Percentiles rank a stretch among this genome's conserved stretches.
Evolutionary conservation across 495 filamentous ascomycete genomes (phyloP).

Genomic region (Neurospora sp.): DNA sequence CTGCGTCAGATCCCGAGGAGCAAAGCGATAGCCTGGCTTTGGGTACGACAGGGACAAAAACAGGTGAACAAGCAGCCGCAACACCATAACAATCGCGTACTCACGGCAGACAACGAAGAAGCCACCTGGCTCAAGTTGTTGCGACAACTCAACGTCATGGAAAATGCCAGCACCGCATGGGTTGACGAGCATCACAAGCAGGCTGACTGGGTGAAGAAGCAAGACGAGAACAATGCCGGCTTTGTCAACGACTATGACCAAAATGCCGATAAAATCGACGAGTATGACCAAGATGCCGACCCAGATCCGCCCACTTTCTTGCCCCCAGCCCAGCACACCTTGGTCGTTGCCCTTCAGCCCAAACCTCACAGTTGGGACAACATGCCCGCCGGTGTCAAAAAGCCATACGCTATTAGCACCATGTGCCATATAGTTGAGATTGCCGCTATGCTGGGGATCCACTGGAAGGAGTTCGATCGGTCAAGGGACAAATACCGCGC

Average conservation of each 20-base stretch:
- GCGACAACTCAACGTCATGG: constrained; percentile 37
- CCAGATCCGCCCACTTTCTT: too few species aligned
- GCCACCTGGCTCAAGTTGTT: constrained; percentile 38
- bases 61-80: too few species aligned
- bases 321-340: constrained; percentile 8
- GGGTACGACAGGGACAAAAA: too few species aligned
- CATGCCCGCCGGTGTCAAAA: constrained; percentile 35
- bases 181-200: constrained; percentile 5
- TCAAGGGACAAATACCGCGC: constrained; percentile 34
- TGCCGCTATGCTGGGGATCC: constrained; percentile 38
- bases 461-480: constrained; percentile 42
- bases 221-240: too few species aligned
- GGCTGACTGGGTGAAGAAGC: too few species aligned
- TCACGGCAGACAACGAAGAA: constrained; percentile 38
- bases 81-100: constrained; percentile 14
- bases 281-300: too few species aligned
- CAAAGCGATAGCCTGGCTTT: too few species aligned
- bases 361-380: constrained; percentile 42
- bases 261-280: too few species aligned
- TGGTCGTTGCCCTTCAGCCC: constrained; percentile 35
- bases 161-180: constrained; percentile 32
- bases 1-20: too few species aligned
- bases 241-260: too few species aligned
- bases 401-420: constrained; percentile 40
- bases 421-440: constrained; percentile 43